These are phyloP conservation scores for Pseudopyrenochaeta lycopersici DNA, from an alignment of 2,329 filamentous ascomycete species.

Conservation along the genomic window DNA sequence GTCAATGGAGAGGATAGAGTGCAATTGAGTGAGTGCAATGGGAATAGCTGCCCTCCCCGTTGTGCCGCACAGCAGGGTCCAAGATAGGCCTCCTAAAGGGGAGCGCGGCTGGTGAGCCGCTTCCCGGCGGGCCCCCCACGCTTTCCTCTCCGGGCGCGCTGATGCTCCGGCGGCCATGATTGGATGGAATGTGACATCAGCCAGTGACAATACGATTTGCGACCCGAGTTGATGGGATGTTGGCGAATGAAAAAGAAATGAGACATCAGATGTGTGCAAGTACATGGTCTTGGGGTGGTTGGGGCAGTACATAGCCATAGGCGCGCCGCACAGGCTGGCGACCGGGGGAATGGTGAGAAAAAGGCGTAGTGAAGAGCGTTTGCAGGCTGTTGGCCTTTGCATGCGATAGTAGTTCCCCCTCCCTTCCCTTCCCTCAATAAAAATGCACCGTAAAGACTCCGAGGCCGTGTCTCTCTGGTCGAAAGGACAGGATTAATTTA, in stretches of 20 bases:
- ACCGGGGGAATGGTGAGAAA: constrained; percentile 1
- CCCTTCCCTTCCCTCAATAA: no score
- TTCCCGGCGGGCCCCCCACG: constrained; percentile 15
- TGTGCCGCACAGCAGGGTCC: constrained; percentile 19
- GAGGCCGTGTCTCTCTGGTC: constrained; percentile 17
- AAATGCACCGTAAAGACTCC: constrained; percentile 26
- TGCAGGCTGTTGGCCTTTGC: constrained; percentile 9
- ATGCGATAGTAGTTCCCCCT: no score
- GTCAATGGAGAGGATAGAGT: no score
- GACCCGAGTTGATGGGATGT: no score
- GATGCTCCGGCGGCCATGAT: constrained; percentile 2
- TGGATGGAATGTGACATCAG: constrained; percentile 2
- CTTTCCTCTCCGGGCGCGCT: background rate
- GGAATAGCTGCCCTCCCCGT: constrained; percentile 8
- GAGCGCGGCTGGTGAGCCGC: constrained; percentile 8
- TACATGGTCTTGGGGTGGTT: background rate
- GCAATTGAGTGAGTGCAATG: no score
- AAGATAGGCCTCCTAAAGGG: background rate
- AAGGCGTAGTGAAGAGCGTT: constrained; percentile 16
- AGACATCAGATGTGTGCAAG: background rate
- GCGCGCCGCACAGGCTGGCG: background rate
- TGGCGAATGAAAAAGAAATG: no score
- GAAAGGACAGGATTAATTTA: constrained; percentile 14
- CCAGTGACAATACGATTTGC: background rate
- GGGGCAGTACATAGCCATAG: background rate